These are phyloP conservation scores for Umbelopsis isabellina DNA, from an alignment of 192 early-diverging fungal genomes.

Conservation along the genomic window DNA sequence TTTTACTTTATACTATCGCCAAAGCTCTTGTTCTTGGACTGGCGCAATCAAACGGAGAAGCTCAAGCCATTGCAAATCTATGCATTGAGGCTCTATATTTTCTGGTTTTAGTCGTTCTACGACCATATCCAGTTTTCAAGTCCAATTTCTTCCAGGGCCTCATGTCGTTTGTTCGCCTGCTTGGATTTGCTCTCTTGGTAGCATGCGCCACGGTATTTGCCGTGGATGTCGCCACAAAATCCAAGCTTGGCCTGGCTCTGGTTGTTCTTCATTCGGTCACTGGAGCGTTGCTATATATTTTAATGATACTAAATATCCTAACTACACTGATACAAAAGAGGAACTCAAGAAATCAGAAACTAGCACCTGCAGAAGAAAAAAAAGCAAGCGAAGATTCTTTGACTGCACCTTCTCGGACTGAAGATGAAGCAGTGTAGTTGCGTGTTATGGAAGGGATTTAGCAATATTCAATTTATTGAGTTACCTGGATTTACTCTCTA, in stretches of 20 bases:
- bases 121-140: neutral
- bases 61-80: conserved; percentile 16
- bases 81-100: neutral
- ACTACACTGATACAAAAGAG: neutral
- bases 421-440: neutral
- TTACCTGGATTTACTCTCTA: too few relatives aligned
- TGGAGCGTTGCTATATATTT: neutral
- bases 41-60: conserved; percentile 1
- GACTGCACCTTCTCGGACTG: neutral
- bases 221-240: conserved; percentile 6
- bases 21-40: conserved; percentile 6
- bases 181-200: conserved; percentile 6
- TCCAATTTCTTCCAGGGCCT: conserved; percentile 3
- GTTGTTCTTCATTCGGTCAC: conserved; percentile 8
- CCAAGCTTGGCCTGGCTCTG: conserved; percentile 3
- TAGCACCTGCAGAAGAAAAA: conserved; percentile 11
- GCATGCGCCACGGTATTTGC: conserved; percentile 9
- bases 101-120: neutral
- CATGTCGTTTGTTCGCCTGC: conserved; percentile 10
- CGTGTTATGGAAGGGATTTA: too few relatives aligned
- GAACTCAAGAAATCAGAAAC: neutral
- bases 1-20: neutral
- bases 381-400: neutral
- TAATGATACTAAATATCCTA: conserved; percentile 2
- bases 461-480: too few relatives aligned